Conservation (phyloP, 2,329 filamentous ascomycete genomes). For the Tolypocladium inflatum region DNA sequence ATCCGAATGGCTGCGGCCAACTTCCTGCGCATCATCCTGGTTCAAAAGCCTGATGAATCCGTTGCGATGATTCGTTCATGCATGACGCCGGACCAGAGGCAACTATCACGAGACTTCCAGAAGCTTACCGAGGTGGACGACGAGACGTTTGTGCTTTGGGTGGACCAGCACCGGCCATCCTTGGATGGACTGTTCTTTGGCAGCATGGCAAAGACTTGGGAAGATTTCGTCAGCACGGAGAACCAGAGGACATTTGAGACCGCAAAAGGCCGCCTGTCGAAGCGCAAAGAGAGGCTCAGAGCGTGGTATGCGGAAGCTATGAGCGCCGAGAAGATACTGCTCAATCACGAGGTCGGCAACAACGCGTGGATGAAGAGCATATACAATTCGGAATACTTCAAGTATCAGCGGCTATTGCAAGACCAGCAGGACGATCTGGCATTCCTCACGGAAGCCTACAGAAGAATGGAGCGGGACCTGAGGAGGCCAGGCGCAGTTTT, state of each 20-base stretch:
- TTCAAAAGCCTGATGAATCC: constrained; percentile 84
- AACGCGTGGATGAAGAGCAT: constrained; percentile 94
- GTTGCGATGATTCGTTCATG: constrained; percentile 63
- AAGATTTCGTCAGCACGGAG: constrained; percentile 74
- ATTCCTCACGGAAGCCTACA: constrained; percentile 67
- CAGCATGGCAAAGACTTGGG: constrained; percentile 74
- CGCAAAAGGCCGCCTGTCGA: constrained; percentile 58
- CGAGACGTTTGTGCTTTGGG: constrained; percentile 77
- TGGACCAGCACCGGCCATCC: constrained; percentile 69
- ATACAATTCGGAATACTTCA: constrained; percentile 82
- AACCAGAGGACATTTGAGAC: constrained; percentile 73
- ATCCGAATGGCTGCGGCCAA: constrained; percentile 71
- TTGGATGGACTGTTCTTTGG: constrained; percentile 78
- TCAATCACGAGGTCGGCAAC: constrained; percentile 79
- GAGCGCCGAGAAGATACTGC: constrained; percentile 59
- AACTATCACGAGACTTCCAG: constrained; percentile 68
- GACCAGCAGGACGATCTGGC: constrained; percentile 86
- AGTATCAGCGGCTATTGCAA: constrained; percentile 79
- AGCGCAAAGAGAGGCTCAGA: constrained; percentile 73
- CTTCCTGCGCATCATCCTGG: constrained; percentile 83
- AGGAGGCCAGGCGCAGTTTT: constrained; percentile 75
- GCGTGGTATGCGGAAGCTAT: constrained; percentile 67
- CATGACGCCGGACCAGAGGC: constrained; percentile 58
- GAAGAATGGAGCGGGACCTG: constrained; percentile 70
- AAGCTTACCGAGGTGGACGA: constrained; percentile 84